Base-by-base conservation (phyloP, 2,329 filamentous ascomycete species). In the Hirsutella thompsonii region DNA sequence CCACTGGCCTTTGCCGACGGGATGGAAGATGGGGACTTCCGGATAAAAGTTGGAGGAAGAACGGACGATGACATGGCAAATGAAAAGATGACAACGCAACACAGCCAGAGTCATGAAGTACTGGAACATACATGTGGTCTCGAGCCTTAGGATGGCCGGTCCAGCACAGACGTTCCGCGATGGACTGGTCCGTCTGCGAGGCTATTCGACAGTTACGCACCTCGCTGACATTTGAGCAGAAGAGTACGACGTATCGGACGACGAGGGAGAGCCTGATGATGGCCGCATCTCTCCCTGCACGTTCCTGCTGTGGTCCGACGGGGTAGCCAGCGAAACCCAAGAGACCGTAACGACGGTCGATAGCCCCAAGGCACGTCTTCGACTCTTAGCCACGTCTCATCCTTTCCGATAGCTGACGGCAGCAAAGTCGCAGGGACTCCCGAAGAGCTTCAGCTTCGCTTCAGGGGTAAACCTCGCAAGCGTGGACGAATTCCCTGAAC, bases 221-320 rank as follows among this genome's bases (percentile, higher is more conserved):
- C 8, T 4, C 2, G 32, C 32, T 34, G 28, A 38, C 35, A 11
- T 39, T n/a, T 2, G 26, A 18, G 34, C 46, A 8, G 47, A 46
- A 28, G 2, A 40, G n/a, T 49, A 49, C 28, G 56, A 58, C 26
- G 53, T 66, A 16, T 61, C 57, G 0, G 64, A 68, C 39, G 55
- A 60, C 18, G 67, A 72, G 42, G 65, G 62, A 2, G 57, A 58
- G 19, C 53, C 56, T 0, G 47, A 54, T 4, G 49, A 54, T 4
- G 58, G 55, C 1, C 59, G 58, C 2, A 61, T 71, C 21, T 62
- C 59, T 0, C 63, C 66, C 2, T 61, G 55, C 43, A 67, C 59
- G 0, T 71, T 70, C 42, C 52, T 57, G 11, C 47, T 54, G 2
- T 61, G 58, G 54, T 49, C 62, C 26, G 47, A 61, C 42, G 63